Evolutionary conservation across 129 eudicot species (phyloP).

Genomic region (Artemisia argyi): DNA sequence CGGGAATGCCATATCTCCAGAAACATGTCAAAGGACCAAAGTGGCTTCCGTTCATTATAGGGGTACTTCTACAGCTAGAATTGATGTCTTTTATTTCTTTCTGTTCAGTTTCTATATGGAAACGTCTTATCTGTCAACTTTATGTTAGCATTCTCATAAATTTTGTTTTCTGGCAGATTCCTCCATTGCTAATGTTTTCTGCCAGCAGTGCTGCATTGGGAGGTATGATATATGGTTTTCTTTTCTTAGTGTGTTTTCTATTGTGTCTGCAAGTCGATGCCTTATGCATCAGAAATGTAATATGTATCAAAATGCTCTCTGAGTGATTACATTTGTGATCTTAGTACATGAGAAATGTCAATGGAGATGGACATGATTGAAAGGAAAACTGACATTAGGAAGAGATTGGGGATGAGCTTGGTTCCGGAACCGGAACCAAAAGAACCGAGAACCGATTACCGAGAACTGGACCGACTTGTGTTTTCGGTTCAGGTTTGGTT

Average conservation of each 20-base stretch:
- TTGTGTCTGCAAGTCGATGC: constrained; percentile 4
- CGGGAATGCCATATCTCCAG: constrained; percentile 84
- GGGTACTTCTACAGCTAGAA: constrained; percentile 51
- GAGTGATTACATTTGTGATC: not conserved
- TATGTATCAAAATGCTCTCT: not conserved
- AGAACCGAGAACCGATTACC: too few relatives aligned
- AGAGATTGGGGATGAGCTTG: not conserved
- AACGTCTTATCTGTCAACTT: not conserved
- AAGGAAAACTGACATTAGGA: not conserved
- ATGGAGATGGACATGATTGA: not conserved
- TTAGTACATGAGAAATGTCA: constrained; percentile 3
- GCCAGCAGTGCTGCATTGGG: constrained; percentile 92
- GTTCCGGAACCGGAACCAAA: not conserved
- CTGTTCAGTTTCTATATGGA: not conserved
- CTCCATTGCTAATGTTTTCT: constrained; percentile 73
- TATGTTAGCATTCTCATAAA: not conserved
- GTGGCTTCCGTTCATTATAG: constrained; percentile 90
- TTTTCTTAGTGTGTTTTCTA: not conserved
- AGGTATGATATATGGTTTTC: constrained; percentile 44
- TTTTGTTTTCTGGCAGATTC: constrained; percentile 54
- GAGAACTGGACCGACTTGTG: too few relatives aligned
- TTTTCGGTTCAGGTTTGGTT: too few relatives aligned
- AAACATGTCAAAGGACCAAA: constrained; percentile 88
- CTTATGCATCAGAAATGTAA: not conserved
- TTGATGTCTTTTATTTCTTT: constrained; percentile 3